These are phyloP conservation scores for Lizanozyma gosingica DNA, from an alignment of 1,139 yeast genomes.

Conservation along the genomic window DNA sequence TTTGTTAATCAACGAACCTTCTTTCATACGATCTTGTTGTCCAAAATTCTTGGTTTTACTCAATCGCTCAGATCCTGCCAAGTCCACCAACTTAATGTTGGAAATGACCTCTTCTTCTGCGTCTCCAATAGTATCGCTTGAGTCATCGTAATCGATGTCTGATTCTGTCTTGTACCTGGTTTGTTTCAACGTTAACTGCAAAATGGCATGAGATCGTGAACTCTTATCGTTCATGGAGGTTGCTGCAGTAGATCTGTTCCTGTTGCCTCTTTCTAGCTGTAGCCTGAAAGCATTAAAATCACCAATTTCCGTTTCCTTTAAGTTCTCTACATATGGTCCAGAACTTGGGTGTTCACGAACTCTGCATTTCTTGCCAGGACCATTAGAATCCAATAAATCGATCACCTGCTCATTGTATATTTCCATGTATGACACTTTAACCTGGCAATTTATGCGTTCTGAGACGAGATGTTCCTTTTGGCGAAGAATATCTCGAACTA, in stretches of 20 bases:
- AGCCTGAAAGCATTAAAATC: constrained; percentile 34
- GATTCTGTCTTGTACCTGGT: constrained; percentile 29
- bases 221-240: constrained; percentile 65
- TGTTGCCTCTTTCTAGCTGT: constrained; percentile 39
- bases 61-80: constrained; percentile 77
- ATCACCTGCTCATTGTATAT: constrained; percentile 65
- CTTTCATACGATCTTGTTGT: constrained; percentile 48
- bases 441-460: constrained; percentile 40
- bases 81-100: constrained; percentile 60
- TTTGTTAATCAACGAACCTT: constrained; percentile 64
- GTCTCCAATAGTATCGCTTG: constrained; percentile 29
- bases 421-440: constrained; percentile 57
- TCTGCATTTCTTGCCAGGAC: constrained; percentile 22
- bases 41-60: constrained; percentile 57
- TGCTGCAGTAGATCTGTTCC: constrained; percentile 53
- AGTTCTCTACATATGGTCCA: constrained; percentile 66
- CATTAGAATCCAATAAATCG: constrained; percentile 36
- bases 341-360: constrained; percentile 53
- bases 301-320: constrained; percentile 40
- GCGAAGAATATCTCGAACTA: constrained; percentile 45
- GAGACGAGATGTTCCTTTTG: constrained; percentile 30
- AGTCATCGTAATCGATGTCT: constrained; percentile 8
- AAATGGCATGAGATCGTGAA: constrained; percentile 72
- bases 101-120: constrained; percentile 50
- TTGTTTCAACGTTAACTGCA: constrained; percentile 54